A percentile compares a stretch with the other conserved stretches of the same genome.
These are phyloP conservation scores for Apostasia shenzhenica DNA, from an alignment of 106 monocot genomes.

Conservation along the genomic window DNA sequence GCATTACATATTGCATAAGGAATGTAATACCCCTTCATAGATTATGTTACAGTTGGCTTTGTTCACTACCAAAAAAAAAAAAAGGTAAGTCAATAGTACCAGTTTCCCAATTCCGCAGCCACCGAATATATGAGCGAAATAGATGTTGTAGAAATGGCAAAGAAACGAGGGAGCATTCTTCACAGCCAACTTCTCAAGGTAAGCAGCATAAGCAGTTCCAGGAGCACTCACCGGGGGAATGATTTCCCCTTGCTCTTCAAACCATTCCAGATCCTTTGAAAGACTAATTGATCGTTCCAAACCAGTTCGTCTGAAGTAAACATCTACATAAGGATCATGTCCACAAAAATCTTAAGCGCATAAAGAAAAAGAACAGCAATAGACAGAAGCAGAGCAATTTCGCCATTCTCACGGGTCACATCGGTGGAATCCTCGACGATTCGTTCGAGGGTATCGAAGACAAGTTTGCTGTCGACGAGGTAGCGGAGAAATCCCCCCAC, in stretches of 20 bases:
- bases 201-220: slow-evolving; percentile 60
- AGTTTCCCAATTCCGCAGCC: slow-evolving; percentile 71
- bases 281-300: slow-evolving; percentile 65
- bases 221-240: slow-evolving; percentile 68
- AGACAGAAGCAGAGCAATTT: slow-evolving; percentile 14
- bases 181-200: slow-evolving; percentile 64
- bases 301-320: slow-evolving; percentile 79
- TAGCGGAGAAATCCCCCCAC: slow-evolving; percentile 85
- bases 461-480: slow-evolving; percentile 80
- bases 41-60: too few species aligned
- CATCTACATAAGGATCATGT: slow-evolving; percentile 37
- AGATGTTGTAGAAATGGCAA: slow-evolving; percentile 89
- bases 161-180: slow-evolving; percentile 79
- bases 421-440: slow-evolving; percentile 73
- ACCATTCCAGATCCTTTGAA: slow-evolving; percentile 65
- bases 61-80: too few species aligned
- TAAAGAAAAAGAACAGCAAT: not conserved
- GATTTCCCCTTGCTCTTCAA: slow-evolving; percentile 36
- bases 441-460: slow-evolving; percentile 77
- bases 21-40: too few species aligned
- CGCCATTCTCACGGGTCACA: slow-evolving; percentile 75
- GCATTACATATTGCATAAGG: too few species aligned
- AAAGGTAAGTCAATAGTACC: slow-evolving; percentile 26
- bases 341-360: not conserved
- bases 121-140: slow-evolving; percentile 78